These are phyloP conservation scores for Didymella sp. DNA, from an alignment of 2,329 filamentous ascomycete genomes.

Conservation along the genomic window DNA sequence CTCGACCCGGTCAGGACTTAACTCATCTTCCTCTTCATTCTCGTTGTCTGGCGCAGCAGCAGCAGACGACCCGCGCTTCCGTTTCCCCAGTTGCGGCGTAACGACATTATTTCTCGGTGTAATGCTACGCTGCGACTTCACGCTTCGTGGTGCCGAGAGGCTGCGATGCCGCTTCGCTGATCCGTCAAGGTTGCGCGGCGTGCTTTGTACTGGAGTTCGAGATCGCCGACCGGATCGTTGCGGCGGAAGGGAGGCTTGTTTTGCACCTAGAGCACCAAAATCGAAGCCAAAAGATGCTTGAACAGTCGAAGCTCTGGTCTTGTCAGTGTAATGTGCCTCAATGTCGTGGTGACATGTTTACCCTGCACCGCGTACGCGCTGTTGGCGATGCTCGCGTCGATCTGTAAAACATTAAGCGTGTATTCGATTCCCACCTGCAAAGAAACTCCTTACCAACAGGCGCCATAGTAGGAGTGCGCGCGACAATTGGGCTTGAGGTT, in stretches of 20 bases:
- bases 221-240: conserved; percentile 35
- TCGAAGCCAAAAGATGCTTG: conserved; percentile 59
- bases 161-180: conserved; percentile 40
- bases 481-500: conserved; percentile 23
- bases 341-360: conserved; percentile 47
- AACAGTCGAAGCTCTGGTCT: conserved; percentile 55
- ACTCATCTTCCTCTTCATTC: conserved; percentile 41
- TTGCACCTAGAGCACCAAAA: conserved; percentile 35
- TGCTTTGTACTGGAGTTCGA: conserved; percentile 35
- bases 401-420: conserved; percentile 43
- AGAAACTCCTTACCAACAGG: conserved; percentile 35
- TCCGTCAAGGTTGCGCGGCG: conserved; percentile 28
- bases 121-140: conserved; percentile 21
- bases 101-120: conserved; percentile 28
- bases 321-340: conserved; percentile 29
- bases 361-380: conserved; percentile 65
- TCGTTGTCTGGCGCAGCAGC: conserved; percentile 22
- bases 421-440: not conserved
- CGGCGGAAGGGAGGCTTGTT: conserved; percentile 39
- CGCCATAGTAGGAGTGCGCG: conserved; percentile 39
- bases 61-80: conserved; percentile 39
- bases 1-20: conserved; percentile 43
- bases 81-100: conserved; percentile 45
- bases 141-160: conserved; percentile 38
- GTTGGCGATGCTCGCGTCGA: conserved; percentile 62